Conservation (phyloP, 163 green algal species). For the Scenedesmus sp. region DNA sequence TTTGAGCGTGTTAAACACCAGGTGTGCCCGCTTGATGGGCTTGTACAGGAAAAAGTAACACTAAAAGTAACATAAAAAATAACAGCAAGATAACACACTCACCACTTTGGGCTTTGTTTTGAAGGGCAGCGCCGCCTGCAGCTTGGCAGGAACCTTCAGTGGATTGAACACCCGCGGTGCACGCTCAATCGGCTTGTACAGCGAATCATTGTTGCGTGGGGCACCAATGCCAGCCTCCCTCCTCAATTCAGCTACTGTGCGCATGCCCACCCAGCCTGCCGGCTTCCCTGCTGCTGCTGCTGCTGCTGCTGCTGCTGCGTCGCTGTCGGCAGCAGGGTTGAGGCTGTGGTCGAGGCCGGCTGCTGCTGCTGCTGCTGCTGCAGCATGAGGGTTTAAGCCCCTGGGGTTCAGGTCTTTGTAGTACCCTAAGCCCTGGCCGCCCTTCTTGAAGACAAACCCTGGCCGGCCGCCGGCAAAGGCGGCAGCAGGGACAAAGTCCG, state of each 20-base stretch:
- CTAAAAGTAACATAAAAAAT: not conserved
- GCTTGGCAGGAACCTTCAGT: conserved; percentile 74
- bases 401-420: conserved; percentile 76
- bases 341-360: not conserved
- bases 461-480: conserved; percentile 71
- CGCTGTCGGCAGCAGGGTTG: conserved; percentile 17
- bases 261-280: conserved; percentile 88
- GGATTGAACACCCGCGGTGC: conserved; percentile 92
- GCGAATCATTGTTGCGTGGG: conserved; percentile 87
- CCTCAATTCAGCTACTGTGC: conserved; percentile 92
- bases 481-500: conserved; percentile 48
- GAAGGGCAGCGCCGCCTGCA: conserved; percentile 95
- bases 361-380: conserved; percentile 1
- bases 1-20: conserved; percentile 94
- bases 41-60: too few species aligned
- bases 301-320: not conserved
- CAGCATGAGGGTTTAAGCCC: not conserved
- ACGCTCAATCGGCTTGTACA: conserved; percentile 93
- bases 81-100: not conserved
- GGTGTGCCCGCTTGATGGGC: conserved; percentile 67
- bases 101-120: conserved; percentile 95
- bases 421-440: conserved; percentile 83
- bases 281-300: conserved; percentile 4
- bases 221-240: conserved; percentile 83
- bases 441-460: conserved; percentile 84